Evolutionary conservation across 2,329 filamentous ascomycete species (phyloP), one percentile per base, ranked within the genome.

Genomic region (Trichoderma pleuroti): DNA sequence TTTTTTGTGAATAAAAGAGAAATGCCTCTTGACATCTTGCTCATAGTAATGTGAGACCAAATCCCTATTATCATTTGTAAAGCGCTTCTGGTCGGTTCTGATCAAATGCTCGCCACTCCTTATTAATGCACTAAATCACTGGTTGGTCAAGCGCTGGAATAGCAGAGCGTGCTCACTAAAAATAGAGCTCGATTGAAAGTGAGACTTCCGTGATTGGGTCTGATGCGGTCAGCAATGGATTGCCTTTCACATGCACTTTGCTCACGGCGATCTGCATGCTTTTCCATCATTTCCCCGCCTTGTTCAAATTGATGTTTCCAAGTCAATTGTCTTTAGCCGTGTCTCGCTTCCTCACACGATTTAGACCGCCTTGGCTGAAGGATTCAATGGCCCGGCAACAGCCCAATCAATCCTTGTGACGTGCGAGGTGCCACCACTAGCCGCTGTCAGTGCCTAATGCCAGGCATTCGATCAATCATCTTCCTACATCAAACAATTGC

Each of bases 351-450:
- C 9, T 36, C 9, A 9, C 24, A 16, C 8, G 26, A 34, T 36
- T 34, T 21, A 14, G 21, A 61, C 56, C 9, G 26, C 21, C 39
- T 52, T 36, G 28, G 56, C 39, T 21, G 66, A 61, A 68, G 28
- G 66, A 68, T 68, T 61, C 28, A 21, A 52, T 59, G 54, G 26
- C 64, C 64, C 39, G 30, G 30, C 66, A 26, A n/a, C 56, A 49
- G 14, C 64, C 64, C 54, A 52, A 52, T 68, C 52, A 49, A 21
- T 18, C 10, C 11, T 18, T 10, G 66, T 61, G 39, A 68, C 56
- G 66, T 61, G 56, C 52, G 49, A 61, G 24, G 46, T 42, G 66
- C 56, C 32, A 52, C 49, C 49, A 56, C 21, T 28, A 52, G 28
- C 28, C 59, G 65, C 11, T 8, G 12, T 28, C 26, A 30, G 16